Base-by-base conservation (phyloP, 2,329 filamentous ascomycete genomes). In the Ophiobolus disseminans region DNA sequence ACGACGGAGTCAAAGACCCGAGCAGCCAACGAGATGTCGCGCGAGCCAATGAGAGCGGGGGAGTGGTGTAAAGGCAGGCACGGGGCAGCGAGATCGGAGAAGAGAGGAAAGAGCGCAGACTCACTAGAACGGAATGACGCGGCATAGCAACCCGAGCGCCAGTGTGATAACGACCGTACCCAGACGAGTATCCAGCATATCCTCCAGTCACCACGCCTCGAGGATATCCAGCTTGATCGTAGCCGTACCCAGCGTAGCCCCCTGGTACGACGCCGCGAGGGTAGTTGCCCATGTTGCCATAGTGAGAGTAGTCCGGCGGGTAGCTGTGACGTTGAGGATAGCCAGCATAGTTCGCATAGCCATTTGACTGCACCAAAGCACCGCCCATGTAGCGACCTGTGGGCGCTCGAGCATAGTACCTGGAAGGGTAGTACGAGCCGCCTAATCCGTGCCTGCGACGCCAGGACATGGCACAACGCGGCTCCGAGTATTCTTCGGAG, bases 371-470 rank as follows among this genome's bases (percentile, higher is more conserved):
- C 3, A 22, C 34, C n/a, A 49, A 13, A 19, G 31, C 45, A 21
- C 32, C 35, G 19, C 40, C 38, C 13, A 45, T 40, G 23, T 55
- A 55, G 30, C 45, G 50, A 25, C 41, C 50, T 30, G 20, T 14
- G 17, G 59, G 66, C 14, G 54, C 48, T 8, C 53, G 51, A 41
- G 35, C 11, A 39, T 68, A 69, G 55, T 69, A 69, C 16, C 51
- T 52, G 3, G 58, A 45, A 13, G 66, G 66, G 40, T 68, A 69
- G 54, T 69, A 69, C 3, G 60, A 44, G 23, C 57, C 56, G 17
- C 60, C 54, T 7, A 58, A 26, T 9, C 58, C 66, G 37, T 58
- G 52, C 17, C 50, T 55, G 23, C 60, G 60, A 16, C 54, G 65
- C 47, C 54, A 54, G 31, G 54, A 38, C 49, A 57, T 57, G 45